phyloP scores from a whole-genome alignment of 345 rosid genomes.

The Citrus maxima region DNA sequence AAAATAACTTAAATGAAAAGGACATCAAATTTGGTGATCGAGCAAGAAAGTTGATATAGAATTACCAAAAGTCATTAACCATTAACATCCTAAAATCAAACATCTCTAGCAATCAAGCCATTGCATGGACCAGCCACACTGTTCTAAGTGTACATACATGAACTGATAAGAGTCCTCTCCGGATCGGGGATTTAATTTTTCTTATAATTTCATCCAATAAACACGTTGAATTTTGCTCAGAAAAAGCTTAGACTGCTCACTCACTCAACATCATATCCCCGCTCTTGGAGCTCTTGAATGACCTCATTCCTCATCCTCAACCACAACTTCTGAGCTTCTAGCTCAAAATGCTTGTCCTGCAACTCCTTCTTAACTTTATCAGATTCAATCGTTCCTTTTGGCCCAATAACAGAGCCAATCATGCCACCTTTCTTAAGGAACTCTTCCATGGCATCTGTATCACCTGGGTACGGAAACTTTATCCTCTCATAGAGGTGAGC shows the following conservation, averaged over 20 bases:
- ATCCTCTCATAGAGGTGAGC: conserved; percentile 77
- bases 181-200: no score
- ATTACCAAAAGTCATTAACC: neutral
- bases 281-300: conserved; percentile 72
- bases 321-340: conserved; percentile 79
- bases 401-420: conserved; percentile 73
- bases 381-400: conserved; percentile 58
- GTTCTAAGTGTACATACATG: neutral
- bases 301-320: conserved; percentile 89
- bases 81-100: neutral
- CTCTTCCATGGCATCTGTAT: conserved; percentile 86
- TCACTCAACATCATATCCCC: conserved; percentile 73
- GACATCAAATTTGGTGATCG: neutral
- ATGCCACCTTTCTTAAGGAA: conserved; percentile 72
- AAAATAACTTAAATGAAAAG: neutral
- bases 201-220: no score
- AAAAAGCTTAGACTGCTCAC: neutral
- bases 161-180: neutral
- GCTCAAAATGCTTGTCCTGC: conserved; percentile 73
- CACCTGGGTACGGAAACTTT: conserved; percentile 89
- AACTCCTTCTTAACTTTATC: conserved; percentile 61
- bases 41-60: neutral
- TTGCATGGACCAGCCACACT: neutral
- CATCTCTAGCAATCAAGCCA: neutral
- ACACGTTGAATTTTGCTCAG: no score